Evolutionary conservation across 2,329 filamentous ascomycete species (phyloP).

Genomic region (Trichoderma sp.): DNA sequence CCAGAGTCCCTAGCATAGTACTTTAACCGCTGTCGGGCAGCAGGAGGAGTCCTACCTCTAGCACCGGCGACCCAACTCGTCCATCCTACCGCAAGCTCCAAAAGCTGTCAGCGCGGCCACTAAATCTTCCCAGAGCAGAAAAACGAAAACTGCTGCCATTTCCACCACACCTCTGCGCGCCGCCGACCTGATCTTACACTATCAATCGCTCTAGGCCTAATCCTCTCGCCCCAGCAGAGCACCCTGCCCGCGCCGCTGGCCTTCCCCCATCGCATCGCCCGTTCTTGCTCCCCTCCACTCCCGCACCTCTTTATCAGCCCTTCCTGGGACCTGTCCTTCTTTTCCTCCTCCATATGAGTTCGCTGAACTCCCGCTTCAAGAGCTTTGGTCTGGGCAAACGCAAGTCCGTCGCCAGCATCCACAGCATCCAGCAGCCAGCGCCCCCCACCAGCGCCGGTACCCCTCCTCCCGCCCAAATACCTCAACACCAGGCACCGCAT

Average conservation of each 20-base stretch:
- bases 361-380: constrained; percentile 79
- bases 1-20: neutral
- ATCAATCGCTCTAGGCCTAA: constrained; percentile 25
- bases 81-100: neutral
- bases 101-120: neutral
- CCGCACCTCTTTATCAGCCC: constrained; percentile 31
- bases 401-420: constrained; percentile 68
- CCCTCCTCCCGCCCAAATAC: constrained; percentile 54
- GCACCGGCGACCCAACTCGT: neutral
- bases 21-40: neutral
- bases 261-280: constrained; percentile 20
- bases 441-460: constrained; percentile 41
- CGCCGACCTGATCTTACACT: constrained; percentile 16
- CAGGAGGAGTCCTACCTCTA: neutral
- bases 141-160: constrained; percentile 4
- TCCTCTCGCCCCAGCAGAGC: constrained; percentile 23
- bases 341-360: constrained; percentile 64
- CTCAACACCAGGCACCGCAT: constrained; percentile 50
- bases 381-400: constrained; percentile 81
- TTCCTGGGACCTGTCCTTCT: constrained; percentile 30
- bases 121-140: neutral
- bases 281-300: constrained; percentile 33
- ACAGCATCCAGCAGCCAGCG: constrained; percentile 50
- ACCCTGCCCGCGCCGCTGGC: constrained; percentile 22
- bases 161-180: constrained; percentile 10